A percentile compares a stretch with the other conserved stretches of the same genome.
Conservation (phyloP, 2,329 filamentous ascomycete genomes). For the Sarocladium kiliense region DNA sequence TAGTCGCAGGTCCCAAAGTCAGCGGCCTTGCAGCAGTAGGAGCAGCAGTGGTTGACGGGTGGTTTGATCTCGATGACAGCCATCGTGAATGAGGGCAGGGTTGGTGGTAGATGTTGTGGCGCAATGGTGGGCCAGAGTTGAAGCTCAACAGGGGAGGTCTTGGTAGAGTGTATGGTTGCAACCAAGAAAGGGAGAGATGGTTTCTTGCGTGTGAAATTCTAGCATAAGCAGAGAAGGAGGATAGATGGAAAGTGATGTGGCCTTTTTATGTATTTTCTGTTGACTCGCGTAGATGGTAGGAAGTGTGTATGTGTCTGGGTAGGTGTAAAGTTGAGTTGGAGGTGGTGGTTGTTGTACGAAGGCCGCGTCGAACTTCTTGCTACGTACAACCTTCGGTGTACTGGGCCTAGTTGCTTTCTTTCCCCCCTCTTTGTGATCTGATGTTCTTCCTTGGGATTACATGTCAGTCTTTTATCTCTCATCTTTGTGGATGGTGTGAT, state of each 20-base stretch:
- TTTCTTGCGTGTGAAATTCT: too few species aligned
- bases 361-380: not conserved
- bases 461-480: not conserved
- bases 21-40: slow-evolving; percentile 24
- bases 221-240: not conserved
- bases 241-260: not conserved
- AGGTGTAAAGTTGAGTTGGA: too few species aligned
- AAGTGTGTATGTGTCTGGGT: not conserved
- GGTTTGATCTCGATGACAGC: slow-evolving; percentile 8
- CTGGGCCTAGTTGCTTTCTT: not conserved
- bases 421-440: not conserved
- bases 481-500: not conserved
- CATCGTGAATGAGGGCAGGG: too few species aligned
- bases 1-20: slow-evolving; percentile 27
- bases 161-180: too few species aligned
- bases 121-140: too few species aligned
- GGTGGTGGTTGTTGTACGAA: not conserved
- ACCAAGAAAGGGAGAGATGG: too few species aligned
- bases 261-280: not conserved
- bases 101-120: too few species aligned
- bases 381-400: too few species aligned
- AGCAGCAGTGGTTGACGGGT: slow-evolving; percentile 19
- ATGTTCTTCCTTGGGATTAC: not conserved
- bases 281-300: too few species aligned
- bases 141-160: too few species aligned